A percentile compares a stretch with the other conserved stretches of the same genome.
These are phyloP conservation scores for Nitzschia sp. DNA, from an alignment of 108 stramenopile species.

Conservation along the genomic window DNA sequence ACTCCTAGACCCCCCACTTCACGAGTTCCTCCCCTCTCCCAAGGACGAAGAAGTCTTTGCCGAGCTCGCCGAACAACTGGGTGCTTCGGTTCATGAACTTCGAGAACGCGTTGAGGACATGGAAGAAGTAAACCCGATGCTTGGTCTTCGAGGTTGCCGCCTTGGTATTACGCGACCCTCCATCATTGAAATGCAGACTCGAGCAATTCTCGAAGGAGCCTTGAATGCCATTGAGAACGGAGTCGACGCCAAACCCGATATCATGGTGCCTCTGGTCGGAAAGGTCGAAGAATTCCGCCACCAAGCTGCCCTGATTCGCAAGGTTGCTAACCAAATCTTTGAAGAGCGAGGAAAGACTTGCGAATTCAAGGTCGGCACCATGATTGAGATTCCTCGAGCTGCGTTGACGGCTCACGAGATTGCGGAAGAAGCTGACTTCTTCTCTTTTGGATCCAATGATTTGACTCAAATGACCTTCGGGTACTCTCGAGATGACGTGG, in stretches of 20 bases:
- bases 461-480: slow-evolving; percentile 87
- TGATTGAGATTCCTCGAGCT: slow-evolving; percentile 91
- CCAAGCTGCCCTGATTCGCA: slow-evolving; percentile 60
- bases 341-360: slow-evolving; percentile 52
- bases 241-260: slow-evolving; percentile 57
- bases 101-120: slow-evolving; percentile 60
- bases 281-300: slow-evolving; percentile 60
- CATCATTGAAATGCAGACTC: slow-evolving; percentile 75
- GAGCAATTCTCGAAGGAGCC: slow-evolving; percentile 71
- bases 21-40: slow-evolving; percentile 80
- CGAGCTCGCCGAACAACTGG: slow-evolving; percentile 59
- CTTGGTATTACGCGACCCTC: slow-evolving; percentile 71
- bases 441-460: slow-evolving; percentile 88
- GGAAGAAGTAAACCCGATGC: slow-evolving; percentile 86
- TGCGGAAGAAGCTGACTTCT: slow-evolving; percentile 74
- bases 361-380: slow-evolving; percentile 83
- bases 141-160: slow-evolving; percentile 81
- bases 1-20: slow-evolving; percentile 87
- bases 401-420: slow-evolving; percentile 73
- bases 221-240: slow-evolving; percentile 58
- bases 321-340: slow-evolving; percentile 51
- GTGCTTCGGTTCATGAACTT: slow-evolving; percentile 46
- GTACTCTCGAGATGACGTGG: slow-evolving; percentile 85
- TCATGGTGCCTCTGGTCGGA: slow-evolving; percentile 77
- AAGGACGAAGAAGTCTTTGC: slow-evolving; percentile 52